A percentile compares a stretch with the other conserved stretches of the same genome.
phyloP scores from a whole-genome alignment of 2,329 filamentous ascomycete genomes.

The Alternaria viburni region DNA sequence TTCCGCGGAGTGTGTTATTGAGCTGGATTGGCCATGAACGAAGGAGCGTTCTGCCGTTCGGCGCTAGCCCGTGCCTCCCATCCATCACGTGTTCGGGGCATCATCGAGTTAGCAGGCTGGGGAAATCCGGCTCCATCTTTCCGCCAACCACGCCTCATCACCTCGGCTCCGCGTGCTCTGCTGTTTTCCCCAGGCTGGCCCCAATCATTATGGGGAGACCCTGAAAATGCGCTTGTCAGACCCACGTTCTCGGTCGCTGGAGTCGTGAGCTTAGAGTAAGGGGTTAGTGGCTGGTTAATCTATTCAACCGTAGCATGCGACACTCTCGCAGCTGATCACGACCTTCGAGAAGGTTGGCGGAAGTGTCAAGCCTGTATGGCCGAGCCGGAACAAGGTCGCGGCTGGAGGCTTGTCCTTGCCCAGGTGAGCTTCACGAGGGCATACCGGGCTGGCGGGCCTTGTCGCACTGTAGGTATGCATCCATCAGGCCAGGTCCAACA shows the following conservation, averaged over 20 bases:
- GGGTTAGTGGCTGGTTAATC: slow-evolving; percentile 22
- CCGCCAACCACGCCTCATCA: slow-evolving; percentile 12
- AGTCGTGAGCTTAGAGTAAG: slow-evolving; percentile 17
- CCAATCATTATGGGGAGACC: not conserved
- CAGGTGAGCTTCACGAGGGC: slow-evolving; percentile 1
- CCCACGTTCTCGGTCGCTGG: slow-evolving; percentile 12
- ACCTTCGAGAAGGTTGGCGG: slow-evolving; percentile 15
- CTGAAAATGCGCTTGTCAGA: slow-evolving; percentile 7
- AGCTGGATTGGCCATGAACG: not conserved
- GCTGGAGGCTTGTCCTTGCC: slow-evolving; percentile 5
- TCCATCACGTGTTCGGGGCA: slow-evolving; percentile 1
- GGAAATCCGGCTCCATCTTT: slow-evolving; percentile 1
- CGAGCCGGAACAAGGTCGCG: not conserved
- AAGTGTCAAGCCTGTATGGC: slow-evolving; percentile 3
- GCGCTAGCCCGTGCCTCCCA: not conserved
- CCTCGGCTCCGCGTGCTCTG: slow-evolving; percentile 6
- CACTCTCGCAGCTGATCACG: slow-evolving; percentile 5
- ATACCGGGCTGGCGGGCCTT: slow-evolving; percentile 9
- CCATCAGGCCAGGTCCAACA: slow-evolving; percentile 1
- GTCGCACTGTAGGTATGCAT: not conserved
- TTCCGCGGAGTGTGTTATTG: not conserved
- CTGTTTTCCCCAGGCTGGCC: not conserved
- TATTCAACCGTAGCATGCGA: slow-evolving; percentile 23
- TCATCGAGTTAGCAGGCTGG: not conserved
- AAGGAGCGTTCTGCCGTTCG: slow-evolving; percentile 1